Evolutionary conservation across 345 rosid species (phyloP), one percentile per base, ranked within the genome.

Genomic region (Gossypium bickii): DNA sequence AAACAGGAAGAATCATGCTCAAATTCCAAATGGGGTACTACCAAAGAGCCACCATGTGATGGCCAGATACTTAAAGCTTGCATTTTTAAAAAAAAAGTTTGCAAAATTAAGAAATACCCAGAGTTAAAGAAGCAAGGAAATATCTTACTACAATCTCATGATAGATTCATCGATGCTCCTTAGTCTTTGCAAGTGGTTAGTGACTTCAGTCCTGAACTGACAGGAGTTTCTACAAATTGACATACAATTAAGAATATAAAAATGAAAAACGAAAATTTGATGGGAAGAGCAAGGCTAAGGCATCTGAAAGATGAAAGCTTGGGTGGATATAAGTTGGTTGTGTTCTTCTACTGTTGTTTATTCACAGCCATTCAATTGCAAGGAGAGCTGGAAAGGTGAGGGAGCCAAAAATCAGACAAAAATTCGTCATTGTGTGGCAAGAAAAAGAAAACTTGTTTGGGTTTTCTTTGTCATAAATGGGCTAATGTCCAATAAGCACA

Each of bases 61-160:
- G 91, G 85, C 86, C 84, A 84, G 43, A 85, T 78, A 51, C 86
- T 80, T 77, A 89, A 87, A 89, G 88, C 78, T 86, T 89, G 94
- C 97, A 92, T 94, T 73, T 88, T 73, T 49, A 52, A 18, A 57
- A 12, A 44, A 27, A 69, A 69, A 76, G 22, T 77, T 59, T 75
- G 65, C 44, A 76, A 66, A 34, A 45, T 67, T 59, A 15, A 59
- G 47, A 65, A 74, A 74, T 73, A 44, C 76, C 75, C 78, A 82
- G 79, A 78, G 71, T 13, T 49, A 34, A 78, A 76, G 76, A 67
- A 29, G 76, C 60, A 75, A 77, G 43, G 25, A 48, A 72, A 63
- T 75, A 68, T 45, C 79, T 67, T 67, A 24, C 43, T 44, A 49
- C 22, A 71, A 44, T 70, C 77, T 72, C 70, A 53, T 58, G 62